These are phyloP conservation scores for Sclerotiophoma versabilis DNA, from an alignment of 2,329 filamentous ascomycete species.

Conservation along the genomic window DNA sequence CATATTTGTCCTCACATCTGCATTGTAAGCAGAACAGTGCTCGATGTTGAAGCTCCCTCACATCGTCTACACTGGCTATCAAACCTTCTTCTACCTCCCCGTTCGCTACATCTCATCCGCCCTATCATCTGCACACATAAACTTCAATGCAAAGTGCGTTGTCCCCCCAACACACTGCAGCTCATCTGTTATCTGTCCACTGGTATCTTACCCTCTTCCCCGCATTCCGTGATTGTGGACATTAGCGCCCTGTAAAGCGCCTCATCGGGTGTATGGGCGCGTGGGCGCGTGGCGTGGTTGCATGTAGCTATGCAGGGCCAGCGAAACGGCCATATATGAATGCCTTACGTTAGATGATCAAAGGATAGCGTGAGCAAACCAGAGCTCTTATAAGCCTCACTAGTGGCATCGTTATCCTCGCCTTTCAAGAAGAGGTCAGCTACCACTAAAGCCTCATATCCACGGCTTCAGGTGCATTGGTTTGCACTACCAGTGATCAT, in stretches of 20 bases:
- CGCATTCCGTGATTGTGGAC: constrained; percentile 22
- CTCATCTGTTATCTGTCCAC: constrained; percentile 18
- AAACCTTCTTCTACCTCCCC: too few species aligned
- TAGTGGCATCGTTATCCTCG: constrained; percentile 3
- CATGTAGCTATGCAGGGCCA: constrained; percentile 37
- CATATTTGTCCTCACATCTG: background rate
- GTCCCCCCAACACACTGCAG: constrained; percentile 32
- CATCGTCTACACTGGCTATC: background rate
- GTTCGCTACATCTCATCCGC: background rate
- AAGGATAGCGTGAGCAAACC: background rate
- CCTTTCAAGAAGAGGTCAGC: background rate
- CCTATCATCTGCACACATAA: constrained; percentile 1
- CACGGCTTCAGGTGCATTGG: background rate
- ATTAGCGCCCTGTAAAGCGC: constrained; percentile 23
- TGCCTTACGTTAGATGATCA: constrained; percentile 10
- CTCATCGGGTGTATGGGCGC: constrained; percentile 13
- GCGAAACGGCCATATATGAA: constrained; percentile 31
- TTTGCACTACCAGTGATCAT: constrained; percentile 14
- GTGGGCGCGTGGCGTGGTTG: constrained; percentile 34
- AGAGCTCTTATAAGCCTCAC: constrained; percentile 27
- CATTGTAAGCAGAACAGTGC: background rate
- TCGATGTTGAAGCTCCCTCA: background rate
- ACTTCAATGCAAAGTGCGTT: constrained; percentile 44
- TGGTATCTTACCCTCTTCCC: constrained; percentile 25
- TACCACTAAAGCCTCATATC: background rate